Conservation (phyloP, 805 yeast species). For the Teunomyces funiuensis region DNA sequence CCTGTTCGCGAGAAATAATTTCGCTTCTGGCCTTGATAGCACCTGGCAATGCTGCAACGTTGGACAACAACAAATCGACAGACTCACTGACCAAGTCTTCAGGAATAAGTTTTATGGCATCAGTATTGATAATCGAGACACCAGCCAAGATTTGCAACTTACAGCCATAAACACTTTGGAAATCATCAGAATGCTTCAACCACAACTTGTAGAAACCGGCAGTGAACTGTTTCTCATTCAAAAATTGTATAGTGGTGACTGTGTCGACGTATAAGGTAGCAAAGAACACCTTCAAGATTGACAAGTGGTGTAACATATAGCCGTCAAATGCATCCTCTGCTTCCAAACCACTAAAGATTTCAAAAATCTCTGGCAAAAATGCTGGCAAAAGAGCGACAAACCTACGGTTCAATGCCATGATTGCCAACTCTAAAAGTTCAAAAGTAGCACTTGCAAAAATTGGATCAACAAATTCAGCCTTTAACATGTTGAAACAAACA, state of each 20-base stretch:
- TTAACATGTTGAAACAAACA: conserved; percentile 36
- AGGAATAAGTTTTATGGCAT: conserved; percentile 26
- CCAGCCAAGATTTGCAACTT: conserved; percentile 52
- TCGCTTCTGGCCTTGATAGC: conserved; percentile 50
- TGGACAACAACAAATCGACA: conserved; percentile 39
- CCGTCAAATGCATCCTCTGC: conserved; percentile 43
- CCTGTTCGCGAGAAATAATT: conserved; percentile 40
- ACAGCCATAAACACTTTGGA: conserved; percentile 56
- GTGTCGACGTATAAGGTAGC: conserved; percentile 42
- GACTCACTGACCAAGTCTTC: conserved; percentile 38
- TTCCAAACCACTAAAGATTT: conserved; percentile 34
- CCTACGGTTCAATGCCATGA: conserved; percentile 21
- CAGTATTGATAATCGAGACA: conserved; percentile 37
- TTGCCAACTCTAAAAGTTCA: conserved; percentile 28
- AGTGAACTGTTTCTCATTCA: conserved; percentile 38
- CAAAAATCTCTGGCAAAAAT: conserved; percentile 33
- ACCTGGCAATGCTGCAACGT: conserved; percentile 45
- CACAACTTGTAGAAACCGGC: conserved; percentile 43
- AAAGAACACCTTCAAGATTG: conserved; percentile 44
- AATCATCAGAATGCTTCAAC: conserved; percentile 46
- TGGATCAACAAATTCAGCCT: conserved; percentile 37
- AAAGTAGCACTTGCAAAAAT: conserved; percentile 40
- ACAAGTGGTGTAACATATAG: conserved; percentile 42
- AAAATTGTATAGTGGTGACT: conserved; percentile 31
- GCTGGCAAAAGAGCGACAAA: conserved; percentile 32